phyloP scores from a whole-genome alignment of 2,329 filamentous ascomycete genomes.

The Fusarium poae region DNA sequence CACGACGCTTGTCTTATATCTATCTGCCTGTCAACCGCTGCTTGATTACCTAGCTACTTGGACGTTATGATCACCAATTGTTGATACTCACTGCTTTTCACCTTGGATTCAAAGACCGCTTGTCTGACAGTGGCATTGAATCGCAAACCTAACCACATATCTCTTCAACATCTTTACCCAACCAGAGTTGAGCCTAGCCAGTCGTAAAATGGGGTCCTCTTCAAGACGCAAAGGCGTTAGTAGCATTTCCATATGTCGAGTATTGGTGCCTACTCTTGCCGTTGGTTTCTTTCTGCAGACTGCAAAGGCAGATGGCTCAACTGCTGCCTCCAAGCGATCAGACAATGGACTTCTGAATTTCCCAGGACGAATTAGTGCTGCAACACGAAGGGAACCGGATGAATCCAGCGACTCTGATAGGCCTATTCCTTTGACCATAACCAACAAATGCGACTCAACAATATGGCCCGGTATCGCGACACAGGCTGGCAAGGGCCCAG shows the following conservation, averaged over 20 bases:
- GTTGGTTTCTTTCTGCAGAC: slow-evolving; percentile 40
- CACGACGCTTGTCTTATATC: slow-evolving; percentile 30
- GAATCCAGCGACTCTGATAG: slow-evolving; percentile 50
- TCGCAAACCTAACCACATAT: not conserved
- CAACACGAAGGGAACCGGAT: slow-evolving; percentile 33
- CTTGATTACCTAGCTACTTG: slow-evolving; percentile 19
- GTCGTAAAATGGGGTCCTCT: slow-evolving; percentile 35
- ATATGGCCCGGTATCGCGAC: slow-evolving; percentile 84
- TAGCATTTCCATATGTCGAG: slow-evolving; percentile 39
- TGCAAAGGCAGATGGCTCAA: slow-evolving; percentile 27
- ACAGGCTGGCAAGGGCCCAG: slow-evolving; percentile 77
- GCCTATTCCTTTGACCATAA: slow-evolving; percentile 72
- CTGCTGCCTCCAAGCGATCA: slow-evolving; percentile 40
- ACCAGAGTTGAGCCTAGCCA: not conserved
- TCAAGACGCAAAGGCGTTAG: slow-evolving; percentile 24
- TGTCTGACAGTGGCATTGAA: slow-evolving; percentile 4
- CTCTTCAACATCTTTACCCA: slow-evolving; percentile 1
- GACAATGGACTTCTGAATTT: slow-evolving; percentile 49
- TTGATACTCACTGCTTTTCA: slow-evolving; percentile 19
- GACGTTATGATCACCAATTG: slow-evolving; percentile 26
- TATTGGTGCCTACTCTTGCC: slow-evolving; percentile 42
- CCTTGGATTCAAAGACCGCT: slow-evolving; percentile 15
- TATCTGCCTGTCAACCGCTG: slow-evolving; percentile 15
- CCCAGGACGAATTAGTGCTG: slow-evolving; percentile 44
- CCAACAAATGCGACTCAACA: slow-evolving; percentile 77